A percentile compares a stretch with the other conserved stretches of the same genome.
Evolutionary conservation across 179 eudicot species (phyloP).

Genomic region (Monotropa hypopitys): DNA sequence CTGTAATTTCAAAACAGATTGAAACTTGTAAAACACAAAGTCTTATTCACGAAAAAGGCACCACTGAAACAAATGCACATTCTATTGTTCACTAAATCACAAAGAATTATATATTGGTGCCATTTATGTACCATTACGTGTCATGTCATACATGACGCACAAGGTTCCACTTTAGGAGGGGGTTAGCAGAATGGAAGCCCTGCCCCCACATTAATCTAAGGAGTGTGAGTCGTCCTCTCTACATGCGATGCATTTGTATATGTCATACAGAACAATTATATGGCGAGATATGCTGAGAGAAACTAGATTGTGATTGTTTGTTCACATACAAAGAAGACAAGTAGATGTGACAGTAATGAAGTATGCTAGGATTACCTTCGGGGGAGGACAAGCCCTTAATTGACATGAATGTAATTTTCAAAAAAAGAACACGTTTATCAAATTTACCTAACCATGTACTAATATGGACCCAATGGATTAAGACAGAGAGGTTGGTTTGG

Average conservation of each 20-base stretch:
- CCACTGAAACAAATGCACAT: background rate
- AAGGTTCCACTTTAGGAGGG: background rate
- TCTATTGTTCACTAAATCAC: background rate
- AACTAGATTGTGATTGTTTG: background rate
- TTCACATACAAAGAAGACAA: background rate
- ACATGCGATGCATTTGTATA: background rate
- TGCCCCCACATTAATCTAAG: background rate
- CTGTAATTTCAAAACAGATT: slow-evolving; percentile 24
- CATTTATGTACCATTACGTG: background rate
- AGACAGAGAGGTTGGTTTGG: background rate
- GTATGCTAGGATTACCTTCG: background rate
- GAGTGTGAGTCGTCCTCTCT: background rate
- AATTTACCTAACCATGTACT: background rate
- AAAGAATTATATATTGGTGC: background rate
- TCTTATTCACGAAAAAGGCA: slow-evolving; percentile 4
- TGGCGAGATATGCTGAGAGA: background rate
- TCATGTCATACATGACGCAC: background rate
- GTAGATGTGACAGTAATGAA: background rate
- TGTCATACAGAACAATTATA: background rate
- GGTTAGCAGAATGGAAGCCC: background rate
- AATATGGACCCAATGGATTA: background rate
- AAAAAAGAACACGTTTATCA: background rate
- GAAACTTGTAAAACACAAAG: background rate
- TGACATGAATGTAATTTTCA: background rate
- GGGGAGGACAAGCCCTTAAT: background rate